These are phyloP conservation scores for Scheffersomyces titani DNA, from an alignment of 1,139 yeast genomes.

Conservation along the genomic window DNA sequence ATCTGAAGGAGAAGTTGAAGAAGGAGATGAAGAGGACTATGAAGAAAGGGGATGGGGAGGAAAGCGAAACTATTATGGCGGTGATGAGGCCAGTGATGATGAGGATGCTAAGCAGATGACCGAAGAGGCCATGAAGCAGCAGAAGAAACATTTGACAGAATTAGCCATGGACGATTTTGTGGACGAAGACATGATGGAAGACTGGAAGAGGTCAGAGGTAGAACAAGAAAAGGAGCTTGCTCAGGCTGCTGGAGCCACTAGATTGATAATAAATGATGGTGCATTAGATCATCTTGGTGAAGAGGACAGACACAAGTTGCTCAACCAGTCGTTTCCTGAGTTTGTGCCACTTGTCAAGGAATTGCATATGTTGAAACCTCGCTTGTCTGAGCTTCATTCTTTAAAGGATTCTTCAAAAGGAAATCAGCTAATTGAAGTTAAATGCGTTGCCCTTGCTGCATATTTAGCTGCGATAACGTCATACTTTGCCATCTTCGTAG, in stretches of 20 bases:
- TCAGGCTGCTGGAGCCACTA: constrained; percentile 14
- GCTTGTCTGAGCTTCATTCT: constrained; percentile 26
- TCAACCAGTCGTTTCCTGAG: constrained; percentile 76
- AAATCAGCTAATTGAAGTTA: constrained; percentile 45
- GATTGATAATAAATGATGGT: constrained; percentile 26
- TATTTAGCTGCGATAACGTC: constrained; percentile 75
- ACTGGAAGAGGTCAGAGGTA: constrained; percentile 54
- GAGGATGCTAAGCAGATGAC: constrained; percentile 81
- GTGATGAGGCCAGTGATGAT: constrained; percentile 75
- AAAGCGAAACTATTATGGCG: constrained; percentile 73
- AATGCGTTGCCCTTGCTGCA: constrained; percentile 69
- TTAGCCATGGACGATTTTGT: constrained; percentile 80
- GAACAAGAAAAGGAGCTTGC: constrained; percentile 29
- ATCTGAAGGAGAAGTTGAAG: constrained; percentile 39
- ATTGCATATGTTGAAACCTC: constrained; percentile 46
- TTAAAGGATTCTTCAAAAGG: constrained; percentile 26
- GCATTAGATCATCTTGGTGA: constrained; percentile 37
- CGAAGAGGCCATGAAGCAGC: constrained; percentile 85
- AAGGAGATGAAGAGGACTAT: constrained; percentile 50
- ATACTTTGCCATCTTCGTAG: constrained; percentile 71
- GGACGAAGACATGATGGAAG: constrained; percentile 79
- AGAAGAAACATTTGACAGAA: constrained; percentile 80
- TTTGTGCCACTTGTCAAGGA: constrained; percentile 77
- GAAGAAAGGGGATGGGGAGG: constrained; percentile 79
- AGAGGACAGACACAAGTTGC: constrained; percentile 46